Percentiles rank a stretch among this genome's conserved stretches.
Conservation (phyloP, 139 green algal genomes). For the Chlorella ohadii region DNA sequence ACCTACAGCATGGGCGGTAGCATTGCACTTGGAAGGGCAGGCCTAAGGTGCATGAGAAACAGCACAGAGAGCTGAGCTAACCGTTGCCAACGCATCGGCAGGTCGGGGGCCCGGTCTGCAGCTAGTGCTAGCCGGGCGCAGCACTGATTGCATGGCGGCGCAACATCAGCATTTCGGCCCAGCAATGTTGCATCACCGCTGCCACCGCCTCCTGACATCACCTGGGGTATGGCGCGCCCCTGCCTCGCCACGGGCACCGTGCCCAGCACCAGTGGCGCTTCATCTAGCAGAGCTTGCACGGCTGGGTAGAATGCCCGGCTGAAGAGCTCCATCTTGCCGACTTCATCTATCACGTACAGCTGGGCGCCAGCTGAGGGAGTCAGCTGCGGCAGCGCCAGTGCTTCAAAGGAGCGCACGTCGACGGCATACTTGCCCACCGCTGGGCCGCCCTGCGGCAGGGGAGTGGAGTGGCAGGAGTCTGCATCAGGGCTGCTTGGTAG, state of each 20-base stretch:
- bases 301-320: constrained; percentile 41
- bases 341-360: constrained; percentile 52
- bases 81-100: too few species aligned
- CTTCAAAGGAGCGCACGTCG: constrained; percentile 47
- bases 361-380: neutral
- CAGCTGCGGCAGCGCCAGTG: constrained; percentile 39
- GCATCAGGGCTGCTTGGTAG: too few species aligned
- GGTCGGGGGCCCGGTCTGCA: too few species aligned
- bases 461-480: too few species aligned
- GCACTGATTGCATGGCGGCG: too few species aligned
- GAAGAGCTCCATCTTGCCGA: constrained; percentile 59
- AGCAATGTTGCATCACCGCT: too few species aligned
- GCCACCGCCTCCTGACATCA: neutral
- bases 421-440: constrained; percentile 51
- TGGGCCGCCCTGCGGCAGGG: constrained; percentile 26
- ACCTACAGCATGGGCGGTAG: constrained; percentile 32
- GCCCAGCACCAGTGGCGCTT: constrained; percentile 35
- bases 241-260: constrained; percentile 24
- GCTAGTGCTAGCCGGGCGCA: too few species aligned
- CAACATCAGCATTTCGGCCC: too few species aligned
- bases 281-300: constrained; percentile 32
- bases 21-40: too few species aligned
- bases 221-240: constrained; percentile 36
- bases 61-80: too few species aligned
- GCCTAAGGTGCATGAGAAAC: too few species aligned